phyloP scores from a whole-genome alignment of 163 green algal species.

The Scenedesmus sp. region DNA sequence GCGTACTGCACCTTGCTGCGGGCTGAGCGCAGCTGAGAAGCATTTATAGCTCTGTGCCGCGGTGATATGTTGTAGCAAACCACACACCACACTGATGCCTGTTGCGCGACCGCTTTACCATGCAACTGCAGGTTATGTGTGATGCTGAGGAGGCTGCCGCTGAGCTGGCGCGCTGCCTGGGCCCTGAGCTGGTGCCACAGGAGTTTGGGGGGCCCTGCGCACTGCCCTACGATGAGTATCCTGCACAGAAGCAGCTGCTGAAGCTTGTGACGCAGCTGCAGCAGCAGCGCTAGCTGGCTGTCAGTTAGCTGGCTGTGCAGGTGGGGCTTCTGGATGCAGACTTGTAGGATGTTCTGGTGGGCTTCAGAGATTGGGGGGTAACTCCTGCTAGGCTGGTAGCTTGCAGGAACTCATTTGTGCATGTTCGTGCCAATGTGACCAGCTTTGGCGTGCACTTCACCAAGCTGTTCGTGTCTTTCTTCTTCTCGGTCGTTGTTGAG shows the following conservation, averaged over 20 bases:
- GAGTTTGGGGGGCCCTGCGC: slow-evolving; percentile 48
- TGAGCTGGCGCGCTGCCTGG: slow-evolving; percentile 44
- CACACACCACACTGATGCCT: not conserved
- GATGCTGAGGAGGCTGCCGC: slow-evolving; percentile 1
- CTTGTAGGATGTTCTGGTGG: too few species aligned
- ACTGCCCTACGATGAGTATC: slow-evolving; percentile 34
- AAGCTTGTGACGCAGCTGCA: not conserved
- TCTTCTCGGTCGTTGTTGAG: too few species aligned
- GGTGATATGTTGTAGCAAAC: not conserved
- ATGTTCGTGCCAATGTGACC: not conserved
- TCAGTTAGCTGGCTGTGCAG: not conserved
- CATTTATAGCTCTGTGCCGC: not conserved
- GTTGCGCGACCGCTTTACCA: not conserved
- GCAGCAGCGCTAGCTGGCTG: not conserved
- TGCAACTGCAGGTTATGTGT: not conserved
- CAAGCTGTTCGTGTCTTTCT: not conserved
- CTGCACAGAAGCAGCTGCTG: slow-evolving; percentile 40
- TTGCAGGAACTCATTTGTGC: not conserved
- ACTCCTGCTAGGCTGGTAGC: not conserved
- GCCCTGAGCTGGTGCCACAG: slow-evolving; percentile 29
- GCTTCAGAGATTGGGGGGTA: not conserved
- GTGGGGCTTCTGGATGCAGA: not conserved
- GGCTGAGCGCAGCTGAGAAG: not conserved
- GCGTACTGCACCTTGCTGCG: not conserved
- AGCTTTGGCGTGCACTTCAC: not conserved